Conservation (phyloP, 129 eudicot genomes). For the Saposhnikovia divaricata region DNA sequence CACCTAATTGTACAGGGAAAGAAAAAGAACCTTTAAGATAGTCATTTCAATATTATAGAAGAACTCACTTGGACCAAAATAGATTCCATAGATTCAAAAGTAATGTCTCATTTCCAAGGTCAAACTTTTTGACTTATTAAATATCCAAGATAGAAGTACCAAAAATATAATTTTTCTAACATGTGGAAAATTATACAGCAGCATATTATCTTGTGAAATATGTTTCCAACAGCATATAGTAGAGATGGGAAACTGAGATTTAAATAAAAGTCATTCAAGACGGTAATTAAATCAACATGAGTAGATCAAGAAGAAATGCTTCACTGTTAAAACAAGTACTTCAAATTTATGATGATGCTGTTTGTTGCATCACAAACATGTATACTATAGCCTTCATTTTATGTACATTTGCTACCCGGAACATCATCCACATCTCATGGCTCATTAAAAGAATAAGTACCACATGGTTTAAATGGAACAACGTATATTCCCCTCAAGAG, state of each 20-base stretch:
- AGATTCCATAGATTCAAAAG: not conserved
- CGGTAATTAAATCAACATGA: not conserved
- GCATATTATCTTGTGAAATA: conserved; percentile 11
- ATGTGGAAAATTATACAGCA: not conserved
- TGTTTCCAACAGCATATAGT: not conserved
- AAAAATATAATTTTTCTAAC: not conserved
- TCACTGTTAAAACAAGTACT: not conserved
- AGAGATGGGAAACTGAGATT: not conserved
- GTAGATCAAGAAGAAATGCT: not conserved
- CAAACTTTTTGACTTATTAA: not conserved
- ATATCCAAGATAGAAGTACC: not conserved
- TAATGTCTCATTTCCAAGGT: not conserved
- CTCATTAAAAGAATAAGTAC: conserved; percentile 16
- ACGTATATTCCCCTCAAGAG: conserved; percentile 17
- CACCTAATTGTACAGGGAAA: not conserved
- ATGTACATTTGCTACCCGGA: conserved; percentile 27
- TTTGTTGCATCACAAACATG: not conserved
- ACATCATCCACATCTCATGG: conserved; percentile 15
- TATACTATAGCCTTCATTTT: not conserved
- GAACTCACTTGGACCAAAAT: not conserved
- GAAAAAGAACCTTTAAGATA: not conserved
- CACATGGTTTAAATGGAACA: conserved; percentile 20
- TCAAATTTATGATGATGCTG: conserved; percentile 4
- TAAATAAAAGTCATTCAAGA: not conserved
- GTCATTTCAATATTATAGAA: not conserved